phyloP scores from a whole-genome alignment of 2,329 filamentous ascomycete genomes.

The Ceratocystis alfenasii region DNA sequence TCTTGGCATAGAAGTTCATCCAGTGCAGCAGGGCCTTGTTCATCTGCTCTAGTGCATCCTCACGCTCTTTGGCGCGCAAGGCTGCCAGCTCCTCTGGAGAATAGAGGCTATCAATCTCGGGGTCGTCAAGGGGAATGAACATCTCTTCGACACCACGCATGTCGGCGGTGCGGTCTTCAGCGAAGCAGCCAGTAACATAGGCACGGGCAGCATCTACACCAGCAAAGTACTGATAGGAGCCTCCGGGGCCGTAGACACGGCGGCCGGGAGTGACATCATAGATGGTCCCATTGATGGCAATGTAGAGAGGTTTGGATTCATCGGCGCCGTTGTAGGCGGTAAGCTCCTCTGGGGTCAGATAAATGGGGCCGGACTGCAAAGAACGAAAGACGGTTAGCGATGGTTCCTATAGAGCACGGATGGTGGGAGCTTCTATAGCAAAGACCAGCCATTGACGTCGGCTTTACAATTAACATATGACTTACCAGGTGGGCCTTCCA shows the following conservation, averaged over 20 bases:
- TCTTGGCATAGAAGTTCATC: slow-evolving; percentile 70
- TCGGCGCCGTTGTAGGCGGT: slow-evolving; percentile 65
- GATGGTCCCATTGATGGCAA: slow-evolving; percentile 78
- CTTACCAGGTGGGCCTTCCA: slow-evolving; percentile 52
- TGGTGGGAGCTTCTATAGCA: background rate
- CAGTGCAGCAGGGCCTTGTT: slow-evolving; percentile 62
- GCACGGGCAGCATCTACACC: slow-evolving; percentile 76
- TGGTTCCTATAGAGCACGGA: background rate
- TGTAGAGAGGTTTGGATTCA: slow-evolving; percentile 64
- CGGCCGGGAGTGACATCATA: slow-evolving; percentile 66
- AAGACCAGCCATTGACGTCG: background rate
- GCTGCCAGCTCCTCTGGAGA: slow-evolving; percentile 41
- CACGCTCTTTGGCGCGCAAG: slow-evolving; percentile 50
- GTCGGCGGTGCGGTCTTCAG: slow-evolving; percentile 71
- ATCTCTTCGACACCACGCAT: slow-evolving; percentile 78
- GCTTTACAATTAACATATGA: slow-evolving; percentile 17
- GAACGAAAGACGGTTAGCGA: slow-evolving; percentile 26
- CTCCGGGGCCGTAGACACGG: slow-evolving; percentile 68
- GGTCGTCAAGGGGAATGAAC: slow-evolving; percentile 56
- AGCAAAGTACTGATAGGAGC: slow-evolving; percentile 75
- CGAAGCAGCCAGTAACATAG: slow-evolving; percentile 88
- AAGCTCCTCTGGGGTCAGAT: slow-evolving; percentile 66
- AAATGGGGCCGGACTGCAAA: slow-evolving; percentile 45
- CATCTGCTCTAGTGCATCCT: slow-evolving; percentile 52
- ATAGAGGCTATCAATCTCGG: slow-evolving; percentile 48